phyloP scores from a whole-genome alignment of 176 grass and related monocot genomes.

The Triticum dicoccoides region DNA sequence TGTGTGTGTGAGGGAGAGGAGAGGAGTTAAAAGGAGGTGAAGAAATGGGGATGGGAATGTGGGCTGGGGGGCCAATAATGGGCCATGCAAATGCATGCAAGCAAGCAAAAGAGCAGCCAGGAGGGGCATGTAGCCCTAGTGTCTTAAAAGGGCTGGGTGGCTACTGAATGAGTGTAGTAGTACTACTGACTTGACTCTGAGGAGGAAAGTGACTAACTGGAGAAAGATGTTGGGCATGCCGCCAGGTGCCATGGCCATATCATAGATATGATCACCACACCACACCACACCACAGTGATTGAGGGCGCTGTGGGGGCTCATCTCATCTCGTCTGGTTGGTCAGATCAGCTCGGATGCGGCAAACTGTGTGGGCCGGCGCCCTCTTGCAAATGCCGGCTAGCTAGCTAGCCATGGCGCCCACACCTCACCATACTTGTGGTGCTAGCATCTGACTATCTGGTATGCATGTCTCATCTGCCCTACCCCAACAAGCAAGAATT shows the following conservation, averaged over 20 bases:
- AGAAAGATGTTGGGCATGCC: constrained; percentile 49
- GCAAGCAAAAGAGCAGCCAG: not conserved
- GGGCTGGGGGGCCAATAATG: not conserved
- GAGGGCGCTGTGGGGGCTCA: constrained; percentile 3
- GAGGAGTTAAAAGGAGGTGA: not conserved
- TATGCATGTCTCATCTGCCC: not conserved
- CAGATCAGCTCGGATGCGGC: constrained; percentile 23
- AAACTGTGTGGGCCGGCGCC: constrained; percentile 24
- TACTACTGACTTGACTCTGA: constrained; percentile 26
- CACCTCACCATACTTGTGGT: not conserved
- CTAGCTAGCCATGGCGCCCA: not conserved
- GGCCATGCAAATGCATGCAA: constrained; percentile 17
- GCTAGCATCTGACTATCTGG: constrained; percentile 4
- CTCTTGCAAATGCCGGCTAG: not conserved
- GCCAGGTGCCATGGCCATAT: constrained; percentile 30
- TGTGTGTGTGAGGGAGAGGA: not conserved
- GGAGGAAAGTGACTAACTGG: constrained; percentile 65
- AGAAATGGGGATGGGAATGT: not conserved
- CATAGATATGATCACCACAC: constrained; percentile 37
- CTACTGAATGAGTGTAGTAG: constrained; percentile 16
- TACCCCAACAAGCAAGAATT: constrained; percentile 18
- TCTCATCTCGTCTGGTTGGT: not conserved
- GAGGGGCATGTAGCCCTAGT: constrained; percentile 12
- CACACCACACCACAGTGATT: constrained; percentile 32
- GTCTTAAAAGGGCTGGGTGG: constrained; percentile 40